These are phyloP conservation scores for Poteriospumella lacustris DNA, from an alignment of 108 stramenopile genomes.

Conservation along the genomic window DNA sequence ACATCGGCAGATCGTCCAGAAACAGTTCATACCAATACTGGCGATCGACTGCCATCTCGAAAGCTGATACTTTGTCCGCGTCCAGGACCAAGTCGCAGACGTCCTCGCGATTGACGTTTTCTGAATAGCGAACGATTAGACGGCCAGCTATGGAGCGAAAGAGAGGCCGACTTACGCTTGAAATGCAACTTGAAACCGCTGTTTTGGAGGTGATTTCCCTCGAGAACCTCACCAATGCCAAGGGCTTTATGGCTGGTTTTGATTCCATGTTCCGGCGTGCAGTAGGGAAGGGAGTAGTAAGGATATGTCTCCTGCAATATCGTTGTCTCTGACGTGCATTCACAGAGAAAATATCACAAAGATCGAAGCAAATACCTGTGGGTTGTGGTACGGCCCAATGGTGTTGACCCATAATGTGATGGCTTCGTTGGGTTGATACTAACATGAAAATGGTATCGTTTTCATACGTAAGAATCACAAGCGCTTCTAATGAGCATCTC, in stretches of 20 bases:
- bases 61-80: constrained; percentile 48
- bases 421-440: constrained; percentile 68
- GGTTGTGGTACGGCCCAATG: constrained; percentile 97
- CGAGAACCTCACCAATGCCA: constrained; percentile 59
- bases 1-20: constrained; percentile 89
- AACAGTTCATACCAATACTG: constrained; percentile 96
- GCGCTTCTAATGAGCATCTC: too few species aligned
- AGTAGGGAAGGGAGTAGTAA: constrained; percentile 93
- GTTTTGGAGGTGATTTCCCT: constrained; percentile 59
- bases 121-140: constrained; percentile 44
- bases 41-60: constrained; percentile 62
- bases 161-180: constrained; percentile 50
- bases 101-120: constrained; percentile 54
- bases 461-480: too few species aligned
- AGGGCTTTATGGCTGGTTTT: constrained; percentile 34
- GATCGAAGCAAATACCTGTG: constrained; percentile 41
- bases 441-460: too few species aligned
- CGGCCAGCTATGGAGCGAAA: not conserved
- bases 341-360: not conserved
- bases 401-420: constrained; percentile 94
- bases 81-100: constrained; percentile 64
- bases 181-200: constrained; percentile 71
- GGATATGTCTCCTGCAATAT: constrained; percentile 81
- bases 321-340: not conserved
- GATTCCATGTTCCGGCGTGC: constrained; percentile 68